Evolutionary conservation across 768 basidiomycete genomes (phyloP).

Genomic region (Gyrodon lividus): DNA sequence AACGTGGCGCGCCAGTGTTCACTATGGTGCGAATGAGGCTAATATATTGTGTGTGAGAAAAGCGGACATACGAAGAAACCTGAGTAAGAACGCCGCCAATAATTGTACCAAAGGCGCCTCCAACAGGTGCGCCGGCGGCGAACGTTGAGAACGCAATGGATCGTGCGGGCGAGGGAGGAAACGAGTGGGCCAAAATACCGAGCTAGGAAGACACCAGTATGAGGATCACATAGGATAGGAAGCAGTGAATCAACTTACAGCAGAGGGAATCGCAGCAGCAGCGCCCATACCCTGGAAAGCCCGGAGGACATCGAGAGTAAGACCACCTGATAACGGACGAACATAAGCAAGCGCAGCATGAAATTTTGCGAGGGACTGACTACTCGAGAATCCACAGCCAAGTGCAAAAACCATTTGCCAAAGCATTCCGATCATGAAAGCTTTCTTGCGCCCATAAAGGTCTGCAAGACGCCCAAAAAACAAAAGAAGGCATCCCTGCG

Average conservation of each 20-base stretch:
- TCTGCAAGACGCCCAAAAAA: constrained; percentile 81
- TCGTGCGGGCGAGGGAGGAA: constrained; percentile 65
- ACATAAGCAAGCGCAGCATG: background rate
- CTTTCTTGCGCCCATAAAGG: constrained; percentile 69
- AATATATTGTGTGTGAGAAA: background rate
- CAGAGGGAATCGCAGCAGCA: constrained; percentile 72
- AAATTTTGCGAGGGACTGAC: constrained; percentile 27
- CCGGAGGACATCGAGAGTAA: constrained; percentile 67
- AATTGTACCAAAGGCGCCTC: constrained; percentile 66
- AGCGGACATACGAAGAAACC: constrained; percentile 35
- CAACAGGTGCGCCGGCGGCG: constrained; percentile 81
- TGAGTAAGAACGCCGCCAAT: constrained; percentile 75
- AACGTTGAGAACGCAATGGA: constrained; percentile 82
- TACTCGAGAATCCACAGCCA: constrained; percentile 61
- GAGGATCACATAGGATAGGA: constrained; percentile 2
- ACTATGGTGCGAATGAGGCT: constrained; percentile 12
- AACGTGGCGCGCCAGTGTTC: constrained; percentile 67
- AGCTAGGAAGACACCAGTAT: constrained; percentile 40
- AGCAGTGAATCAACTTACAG: constrained; percentile 40
- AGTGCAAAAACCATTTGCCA: constrained; percentile 58
- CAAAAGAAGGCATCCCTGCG: constrained; percentile 73
- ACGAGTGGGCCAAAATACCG: constrained; percentile 79
- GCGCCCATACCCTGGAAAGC: constrained; percentile 80
- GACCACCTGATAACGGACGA: constrained; percentile 41
- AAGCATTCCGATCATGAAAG: constrained; percentile 60